phyloP scores from a whole-genome alignment of 1,284 basidiomycete genomes.

The Xerocomus minutiporus region DNA sequence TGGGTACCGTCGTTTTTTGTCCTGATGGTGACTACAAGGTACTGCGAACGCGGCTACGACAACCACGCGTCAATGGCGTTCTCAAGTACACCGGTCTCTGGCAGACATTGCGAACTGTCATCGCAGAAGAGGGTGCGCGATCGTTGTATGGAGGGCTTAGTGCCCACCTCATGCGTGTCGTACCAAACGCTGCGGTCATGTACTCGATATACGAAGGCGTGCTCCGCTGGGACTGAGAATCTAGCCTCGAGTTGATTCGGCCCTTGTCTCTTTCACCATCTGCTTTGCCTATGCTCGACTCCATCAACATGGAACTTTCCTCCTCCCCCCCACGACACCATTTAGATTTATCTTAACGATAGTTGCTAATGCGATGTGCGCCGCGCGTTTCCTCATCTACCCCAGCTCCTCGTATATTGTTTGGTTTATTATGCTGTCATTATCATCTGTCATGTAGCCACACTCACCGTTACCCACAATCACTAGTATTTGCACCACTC shows the following conservation, averaged over 20 bases:
- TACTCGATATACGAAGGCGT: slow-evolving; percentile 81
- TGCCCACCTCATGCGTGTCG: slow-evolving; percentile 93
- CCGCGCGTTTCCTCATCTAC: slow-evolving; percentile 6
- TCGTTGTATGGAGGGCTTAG: slow-evolving; percentile 90
- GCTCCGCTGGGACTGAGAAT: slow-evolving; percentile 50
- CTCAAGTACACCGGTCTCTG: slow-evolving; percentile 83
- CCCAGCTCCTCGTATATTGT: slow-evolving; percentile 10
- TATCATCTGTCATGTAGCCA: slow-evolving; percentile 24
- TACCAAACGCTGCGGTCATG: slow-evolving; percentile 97
- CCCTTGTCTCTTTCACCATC: not conserved
- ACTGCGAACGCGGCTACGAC: slow-evolving; percentile 86
- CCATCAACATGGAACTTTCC: not conserved
- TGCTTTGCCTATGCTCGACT: not conserved
- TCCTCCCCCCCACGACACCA: not conserved
- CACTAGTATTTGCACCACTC: slow-evolving; percentile 19
- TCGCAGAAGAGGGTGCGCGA: slow-evolving; percentile 84
- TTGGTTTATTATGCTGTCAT: slow-evolving; percentile 11
- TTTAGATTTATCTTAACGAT: slow-evolving; percentile 20
- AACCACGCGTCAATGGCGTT: slow-evolving; percentile 72
- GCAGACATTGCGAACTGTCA: slow-evolving; percentile 83
- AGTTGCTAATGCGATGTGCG: slow-evolving; percentile 14
- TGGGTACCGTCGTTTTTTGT: not conserved
- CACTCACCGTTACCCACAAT: slow-evolving; percentile 22
- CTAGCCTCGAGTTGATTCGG: not conserved
- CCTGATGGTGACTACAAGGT: slow-evolving; percentile 47